Evolutionary conservation across 2,329 filamentous ascomycete species (phyloP).

Genomic region (Aspergillus ochraceoroseus): DNA sequence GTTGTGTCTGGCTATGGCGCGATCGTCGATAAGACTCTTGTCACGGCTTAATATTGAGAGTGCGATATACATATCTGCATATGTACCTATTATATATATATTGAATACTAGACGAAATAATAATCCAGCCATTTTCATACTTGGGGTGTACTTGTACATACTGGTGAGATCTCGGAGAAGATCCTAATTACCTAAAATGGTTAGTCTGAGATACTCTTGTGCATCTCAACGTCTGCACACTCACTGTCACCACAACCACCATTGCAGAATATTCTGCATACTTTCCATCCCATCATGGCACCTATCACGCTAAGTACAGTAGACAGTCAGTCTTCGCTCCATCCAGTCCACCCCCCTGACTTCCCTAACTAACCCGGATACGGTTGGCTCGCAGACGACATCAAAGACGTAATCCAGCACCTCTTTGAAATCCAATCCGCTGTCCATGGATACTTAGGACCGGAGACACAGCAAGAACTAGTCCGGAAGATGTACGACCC

Average conservation of each 20-base stretch:
- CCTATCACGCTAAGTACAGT: constrained; percentile 34
- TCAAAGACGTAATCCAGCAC: constrained; percentile 59
- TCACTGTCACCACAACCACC: constrained; percentile 3
- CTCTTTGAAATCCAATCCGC: constrained; percentile 58
- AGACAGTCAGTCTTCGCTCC: constrained; percentile 29
- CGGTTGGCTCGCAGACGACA: constrained; percentile 44
- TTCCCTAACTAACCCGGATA: neutral
- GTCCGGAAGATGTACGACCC: constrained; percentile 52
- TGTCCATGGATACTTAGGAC: constrained; percentile 56
- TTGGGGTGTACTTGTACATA: neutral
- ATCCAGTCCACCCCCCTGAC: neutral
- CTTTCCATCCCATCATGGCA: constrained; percentile 28
- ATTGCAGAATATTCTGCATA: constrained; percentile 1
- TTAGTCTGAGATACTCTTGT: no score
- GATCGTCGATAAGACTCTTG: neutral
- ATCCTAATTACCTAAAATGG: constrained; percentile 13
- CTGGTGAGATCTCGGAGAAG: neutral
- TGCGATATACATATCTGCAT: constrained; percentile 12
- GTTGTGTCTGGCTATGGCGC: neutral
- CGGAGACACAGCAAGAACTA: constrained; percentile 54
- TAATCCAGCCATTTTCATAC: neutral
- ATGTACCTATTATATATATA: constrained; percentile 12
- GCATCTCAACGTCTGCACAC: no score
- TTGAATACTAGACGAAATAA: neutral
- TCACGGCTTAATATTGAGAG: constrained; percentile 11